Evolutionary conservation across 352 stramenopile species (phyloP).

Genomic region (Globisporangium cylindrosporum): DNA sequence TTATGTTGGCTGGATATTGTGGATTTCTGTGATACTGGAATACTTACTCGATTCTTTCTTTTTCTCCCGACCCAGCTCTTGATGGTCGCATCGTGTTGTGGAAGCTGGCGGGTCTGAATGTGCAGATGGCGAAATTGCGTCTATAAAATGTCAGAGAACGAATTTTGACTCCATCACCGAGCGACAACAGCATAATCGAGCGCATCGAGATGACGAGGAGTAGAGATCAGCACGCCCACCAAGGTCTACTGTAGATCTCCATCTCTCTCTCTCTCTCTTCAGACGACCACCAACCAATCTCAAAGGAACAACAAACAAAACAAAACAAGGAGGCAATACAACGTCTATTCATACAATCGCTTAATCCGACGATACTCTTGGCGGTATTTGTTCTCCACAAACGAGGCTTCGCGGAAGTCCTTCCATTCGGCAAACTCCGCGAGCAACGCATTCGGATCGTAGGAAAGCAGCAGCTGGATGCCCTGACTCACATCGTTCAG

Average conservation of each 20-base stretch:
- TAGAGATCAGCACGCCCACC: background rate
- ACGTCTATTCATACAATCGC: constrained; percentile 83
- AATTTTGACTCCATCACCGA: constrained; percentile 6
- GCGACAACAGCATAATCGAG: background rate
- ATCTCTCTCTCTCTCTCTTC: background rate
- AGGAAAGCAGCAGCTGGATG: constrained; percentile 88
- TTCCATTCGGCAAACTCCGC: constrained; percentile 84
- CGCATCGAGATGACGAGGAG: background rate
- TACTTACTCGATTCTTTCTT: background rate
- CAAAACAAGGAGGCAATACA: constrained; percentile 5
- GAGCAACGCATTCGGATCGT: constrained; percentile 81
- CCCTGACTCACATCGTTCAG: constrained; percentile 91
- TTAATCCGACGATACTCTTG: constrained; percentile 92
- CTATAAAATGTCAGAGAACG: constrained; percentile 37
- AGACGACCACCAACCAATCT: constrained; percentile 4
- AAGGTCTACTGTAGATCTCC: background rate
- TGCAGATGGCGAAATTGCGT: constrained; percentile 79
- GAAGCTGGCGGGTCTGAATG: constrained; percentile 68
- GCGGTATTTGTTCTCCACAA: constrained; percentile 86
- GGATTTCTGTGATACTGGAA: background rate
- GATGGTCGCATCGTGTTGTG: constrained; percentile 81
- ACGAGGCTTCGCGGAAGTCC: constrained; percentile 85
- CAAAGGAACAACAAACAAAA: constrained; percentile 2
- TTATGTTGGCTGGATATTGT: background rate
- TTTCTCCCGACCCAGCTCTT: constrained; percentile 37